phyloP scores from a whole-genome alignment of 2,329 filamentous ascomycete genomes.

The Nemania abortiva region DNA sequence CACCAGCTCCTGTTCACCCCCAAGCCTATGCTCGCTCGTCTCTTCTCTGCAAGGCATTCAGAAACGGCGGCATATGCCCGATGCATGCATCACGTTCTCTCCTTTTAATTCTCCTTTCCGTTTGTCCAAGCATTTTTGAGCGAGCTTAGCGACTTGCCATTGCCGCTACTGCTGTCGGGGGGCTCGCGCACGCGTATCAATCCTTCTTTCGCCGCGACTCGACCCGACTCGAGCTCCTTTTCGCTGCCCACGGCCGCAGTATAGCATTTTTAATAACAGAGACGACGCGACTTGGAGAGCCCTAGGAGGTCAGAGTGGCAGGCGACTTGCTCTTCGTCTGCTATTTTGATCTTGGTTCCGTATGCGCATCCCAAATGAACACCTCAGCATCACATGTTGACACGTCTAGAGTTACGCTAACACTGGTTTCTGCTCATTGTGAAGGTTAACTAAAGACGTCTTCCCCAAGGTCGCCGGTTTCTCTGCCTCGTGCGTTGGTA shows the following conservation, averaged over 20 bases:
- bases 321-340: slow-evolving; percentile 44
- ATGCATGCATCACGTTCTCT: slow-evolving; percentile 45
- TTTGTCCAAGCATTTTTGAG: slow-evolving; percentile 38
- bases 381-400: slow-evolving; percentile 25
- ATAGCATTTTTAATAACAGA: slow-evolving; percentile 19
- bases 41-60: slow-evolving; percentile 29
- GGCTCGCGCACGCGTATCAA: slow-evolving; percentile 33
- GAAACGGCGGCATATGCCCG: slow-evolving; percentile 37
- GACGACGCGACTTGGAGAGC: slow-evolving; percentile 32
- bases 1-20: slow-evolving; percentile 15
- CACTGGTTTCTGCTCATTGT: slow-evolving; percentile 21
- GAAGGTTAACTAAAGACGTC: slow-evolving; percentile 66
- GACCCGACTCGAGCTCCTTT: not conserved
- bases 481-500: slow-evolving; percentile 71
- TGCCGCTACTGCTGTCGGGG: slow-evolving; percentile 17
- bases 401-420: slow-evolving; percentile 38
- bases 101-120: slow-evolving; percentile 40
- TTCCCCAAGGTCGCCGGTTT: slow-evolving; percentile 60
- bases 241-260: slow-evolving; percentile 13
- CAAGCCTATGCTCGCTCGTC: slow-evolving; percentile 32
- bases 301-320: slow-evolving; percentile 43
- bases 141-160: slow-evolving; percentile 26
- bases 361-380: slow-evolving; percentile 30
- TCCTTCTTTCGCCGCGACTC: slow-evolving; percentile 14
- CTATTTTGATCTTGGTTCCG: slow-evolving; percentile 43